phyloP scores from a whole-genome alignment of 495 filamentous ascomycete species.

The Penicillium egyptiacum region DNA sequence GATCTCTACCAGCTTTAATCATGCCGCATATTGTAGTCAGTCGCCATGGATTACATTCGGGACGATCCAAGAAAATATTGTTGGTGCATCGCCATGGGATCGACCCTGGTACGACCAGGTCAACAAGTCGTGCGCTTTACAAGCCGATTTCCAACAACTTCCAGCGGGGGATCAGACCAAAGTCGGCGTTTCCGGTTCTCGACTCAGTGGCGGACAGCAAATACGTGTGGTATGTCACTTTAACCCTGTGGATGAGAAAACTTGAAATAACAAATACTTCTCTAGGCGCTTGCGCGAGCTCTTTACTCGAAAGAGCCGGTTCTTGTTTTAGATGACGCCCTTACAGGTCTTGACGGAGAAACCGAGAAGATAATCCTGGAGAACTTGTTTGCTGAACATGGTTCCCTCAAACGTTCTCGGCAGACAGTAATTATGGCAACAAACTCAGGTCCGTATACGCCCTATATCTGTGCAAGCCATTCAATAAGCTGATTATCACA shows the following conservation, averaged over 20 bases:
- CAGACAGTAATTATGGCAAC: slow-evolving; percentile 33
- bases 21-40: slow-evolving; percentile 73
- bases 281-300: slow-evolving; percentile 48
- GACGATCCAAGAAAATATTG: slow-evolving; percentile 74
- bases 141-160: slow-evolving; percentile 59
- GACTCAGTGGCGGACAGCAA: slow-evolving; percentile 65
- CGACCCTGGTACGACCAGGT: slow-evolving; percentile 51
- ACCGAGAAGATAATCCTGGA: slow-evolving; percentile 37
- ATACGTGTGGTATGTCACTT: slow-evolving; percentile 51
- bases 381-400: slow-evolving; percentile 26
- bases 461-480: not conserved
- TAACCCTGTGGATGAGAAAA: no score
- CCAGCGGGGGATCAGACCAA: slow-evolving; percentile 60
- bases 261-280: not conserved
- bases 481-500: slow-evolving; percentile 6
- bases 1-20: slow-evolving; percentile 17
- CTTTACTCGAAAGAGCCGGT: slow-evolving; percentile 55
- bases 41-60: slow-evolving; percentile 80
- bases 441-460: slow-evolving; percentile 26
- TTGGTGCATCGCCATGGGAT: slow-evolving; percentile 67
- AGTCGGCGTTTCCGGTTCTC: slow-evolving; percentile 64
- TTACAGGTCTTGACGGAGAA: slow-evolving; percentile 54
- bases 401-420: slow-evolving; percentile 22
- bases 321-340: slow-evolving; percentile 52
- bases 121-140: slow-evolving; percentile 57